These are phyloP conservation scores for Astrothelium subdiscretum DNA, from an alignment of 495 filamentous ascomycete species.

Conservation along the genomic window DNA sequence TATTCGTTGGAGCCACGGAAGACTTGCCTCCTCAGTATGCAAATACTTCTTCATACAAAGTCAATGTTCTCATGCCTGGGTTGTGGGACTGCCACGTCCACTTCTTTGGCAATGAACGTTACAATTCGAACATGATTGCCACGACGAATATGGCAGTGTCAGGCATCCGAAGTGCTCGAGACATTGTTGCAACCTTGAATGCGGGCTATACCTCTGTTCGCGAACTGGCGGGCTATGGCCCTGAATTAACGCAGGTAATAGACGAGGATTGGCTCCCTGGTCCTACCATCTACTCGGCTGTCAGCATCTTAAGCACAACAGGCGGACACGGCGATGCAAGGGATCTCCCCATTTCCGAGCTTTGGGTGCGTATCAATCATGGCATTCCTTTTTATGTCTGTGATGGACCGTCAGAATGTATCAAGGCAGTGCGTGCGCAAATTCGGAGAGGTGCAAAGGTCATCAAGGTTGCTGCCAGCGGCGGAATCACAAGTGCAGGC, in stretches of 20 bases:
- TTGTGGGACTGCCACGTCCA: slow-evolving; percentile 44
- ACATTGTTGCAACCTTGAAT: slow-evolving; percentile 33
- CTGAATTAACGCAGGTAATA: slow-evolving; percentile 34
- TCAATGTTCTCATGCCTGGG: slow-evolving; percentile 36
- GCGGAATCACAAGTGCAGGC: slow-evolving; percentile 35
- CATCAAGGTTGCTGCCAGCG: slow-evolving; percentile 41
- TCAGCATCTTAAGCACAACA: slow-evolving; percentile 33
- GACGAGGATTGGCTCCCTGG: slow-evolving; percentile 36
- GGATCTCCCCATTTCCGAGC: slow-evolving; percentile 24
- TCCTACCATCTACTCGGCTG: slow-evolving; percentile 37
- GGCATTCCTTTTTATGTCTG: slow-evolving; percentile 24
- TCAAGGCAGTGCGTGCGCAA: slow-evolving; percentile 35
- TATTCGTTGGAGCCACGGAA: slow-evolving; percentile 6
- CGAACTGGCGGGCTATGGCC: slow-evolving; percentile 36
- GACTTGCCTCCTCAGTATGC: slow-evolving; percentile 4
- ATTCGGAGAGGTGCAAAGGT: slow-evolving; percentile 38
- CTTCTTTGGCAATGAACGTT: slow-evolving; percentile 21
- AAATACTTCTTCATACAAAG: slow-evolving; percentile 5
- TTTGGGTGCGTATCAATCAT: slow-evolving; percentile 23
- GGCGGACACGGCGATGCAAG: slow-evolving; percentile 39
- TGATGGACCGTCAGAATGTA: slow-evolving; percentile 39
- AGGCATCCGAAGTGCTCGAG: slow-evolving; percentile 30
- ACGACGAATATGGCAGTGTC: slow-evolving; percentile 12
- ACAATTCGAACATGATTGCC: background rate
- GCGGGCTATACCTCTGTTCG: slow-evolving; percentile 43